Evolutionary conservation across 176 grass and related monocot genomes (phyloP), one percentile per base, ranked within the genome.

Genomic region (Lolium rigidum): DNA sequence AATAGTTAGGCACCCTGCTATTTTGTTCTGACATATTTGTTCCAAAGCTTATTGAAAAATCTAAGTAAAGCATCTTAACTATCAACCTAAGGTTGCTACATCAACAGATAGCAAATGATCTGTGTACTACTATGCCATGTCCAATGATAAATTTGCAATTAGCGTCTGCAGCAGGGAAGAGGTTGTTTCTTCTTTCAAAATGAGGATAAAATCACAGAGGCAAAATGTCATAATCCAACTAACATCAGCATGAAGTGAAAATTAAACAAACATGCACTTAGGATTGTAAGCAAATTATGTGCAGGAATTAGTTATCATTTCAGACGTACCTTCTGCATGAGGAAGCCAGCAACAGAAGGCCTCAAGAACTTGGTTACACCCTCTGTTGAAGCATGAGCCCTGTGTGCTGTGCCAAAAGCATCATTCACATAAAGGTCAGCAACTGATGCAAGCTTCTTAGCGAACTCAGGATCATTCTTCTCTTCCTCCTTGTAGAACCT

Each of bases 351-450:
- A 89, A 98, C 96, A 67, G 93, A 68, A 57, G 93, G 96, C 88
- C 84, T 98, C 77, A 98, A 73, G 87, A 84, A 98, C 82, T 95
- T 98, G 70, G 96, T 84, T 64, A 98, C 96, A 28, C 96, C 96
- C 94, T 98, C 92, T 0, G 93, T 98, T 44, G 93, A 95, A 84
- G 96, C 96, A 81, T 98, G 93, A 31, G 96, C 93, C 79, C 96
- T 95, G 74, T 98, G 96, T 2, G 96, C 96, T 31, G 92, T 92
- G 62, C 93, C 92, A 0, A 98, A 98, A 46, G 96, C 96, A 25
- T 98, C 96, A 74, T 98, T 98, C 47, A 98, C 96, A 86, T 95
- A 98, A 37, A 98, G 90, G 87, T 98, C 96, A 80, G 93, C 96
- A 70, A 95, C 86, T 71, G 91, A 86, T 70, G 96, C 93, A 15